A percentile compares a stretch with the other conserved stretches of the same genome.
Conservation (phyloP, 306 rosid genomes). For the Cercis canadensis region DNA sequence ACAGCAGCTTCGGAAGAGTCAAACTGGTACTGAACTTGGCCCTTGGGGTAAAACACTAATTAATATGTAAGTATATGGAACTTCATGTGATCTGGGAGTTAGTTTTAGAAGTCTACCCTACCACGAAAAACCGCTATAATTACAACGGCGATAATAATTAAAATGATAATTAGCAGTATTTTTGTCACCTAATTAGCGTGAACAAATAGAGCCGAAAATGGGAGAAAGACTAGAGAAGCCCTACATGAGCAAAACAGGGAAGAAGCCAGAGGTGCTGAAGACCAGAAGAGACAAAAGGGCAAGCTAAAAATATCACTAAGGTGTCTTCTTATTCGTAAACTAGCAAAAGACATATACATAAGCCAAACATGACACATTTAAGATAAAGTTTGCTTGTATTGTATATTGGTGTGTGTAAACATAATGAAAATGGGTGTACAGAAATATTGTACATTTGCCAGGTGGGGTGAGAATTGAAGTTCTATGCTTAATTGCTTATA, state of each 20-base stretch:
- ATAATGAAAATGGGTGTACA: no score
- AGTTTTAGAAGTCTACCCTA: conserved; percentile 33
- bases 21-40: conserved; percentile 14
- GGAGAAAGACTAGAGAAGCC: conserved; percentile 36
- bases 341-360: conserved; percentile 32
- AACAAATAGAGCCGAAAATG: conserved; percentile 6
- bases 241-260: conserved; percentile 21
- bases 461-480: conserved; percentile 16
- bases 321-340: conserved; percentile 25
- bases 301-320: conserved; percentile 30
- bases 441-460: conserved; percentile 10
- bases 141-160: conserved; percentile 41
- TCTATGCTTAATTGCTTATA: neutral
- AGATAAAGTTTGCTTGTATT: conserved; percentile 13
- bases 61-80: conserved; percentile 12
- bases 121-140: conserved; percentile 37
- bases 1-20: conserved; percentile 9
- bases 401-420: conserved; percentile 6
- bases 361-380: conserved; percentile 36
- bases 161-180: conserved; percentile 15
- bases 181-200: conserved; percentile 29
- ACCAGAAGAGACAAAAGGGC: conserved; percentile 37
- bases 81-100: conserved; percentile 34
- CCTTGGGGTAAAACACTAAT: no score
- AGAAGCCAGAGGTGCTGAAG: neutral